Base-by-base conservation (phyloP, 2,329 filamentous ascomycete genomes). In the Diaporthe destruens region DNA sequence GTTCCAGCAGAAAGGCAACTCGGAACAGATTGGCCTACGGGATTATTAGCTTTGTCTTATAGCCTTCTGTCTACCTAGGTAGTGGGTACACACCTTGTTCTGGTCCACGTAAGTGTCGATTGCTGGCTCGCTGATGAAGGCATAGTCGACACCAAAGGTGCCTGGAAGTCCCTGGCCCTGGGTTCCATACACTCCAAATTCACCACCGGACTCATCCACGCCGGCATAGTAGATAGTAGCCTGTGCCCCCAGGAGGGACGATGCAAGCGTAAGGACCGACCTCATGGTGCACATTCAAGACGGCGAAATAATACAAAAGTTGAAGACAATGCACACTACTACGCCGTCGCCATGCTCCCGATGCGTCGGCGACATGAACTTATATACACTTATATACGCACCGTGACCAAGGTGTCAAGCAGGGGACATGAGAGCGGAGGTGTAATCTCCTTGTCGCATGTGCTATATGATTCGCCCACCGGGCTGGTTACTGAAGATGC, bases 1-100 rank as follows among this genome's bases (percentile, higher is more conserved):
- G 85, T 77, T 87, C 86, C 18, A 87, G 79, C 5, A 87, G 76
- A 77, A 87, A 87, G 2, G 85, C 84, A 53, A 87, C 81, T 34
- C 85, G 83, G 78, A 87, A 86, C 0, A 86, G 77, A 73, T 87
- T 87, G 69, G 81, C 74, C 78, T 81, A 18, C 6, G 3, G 18
- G 1, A 42, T 36, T 36, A 47, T 71, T 12, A 71, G 61, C 14
- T 14, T 36, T 1, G 44, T 6, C 23, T 18, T 49, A n/a, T 18
- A 20, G 29, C 1, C 4, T 39, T 23, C 59, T 66, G 20, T 11
- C 9, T 18, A n/a, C n/a, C n/a, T n/a, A n/a, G n/a, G n/a, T n/a
- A 18, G 29, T 44, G 25, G 39, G 71, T 16, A 49, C 75, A 42
- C 4, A 85, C 80, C 71, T 85, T 84, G 77, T 86, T 82, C 75